These are phyloP conservation scores for Xylariaceae sp. DNA, from an alignment of 2,329 filamentous ascomycete genomes.

Conservation along the genomic window DNA sequence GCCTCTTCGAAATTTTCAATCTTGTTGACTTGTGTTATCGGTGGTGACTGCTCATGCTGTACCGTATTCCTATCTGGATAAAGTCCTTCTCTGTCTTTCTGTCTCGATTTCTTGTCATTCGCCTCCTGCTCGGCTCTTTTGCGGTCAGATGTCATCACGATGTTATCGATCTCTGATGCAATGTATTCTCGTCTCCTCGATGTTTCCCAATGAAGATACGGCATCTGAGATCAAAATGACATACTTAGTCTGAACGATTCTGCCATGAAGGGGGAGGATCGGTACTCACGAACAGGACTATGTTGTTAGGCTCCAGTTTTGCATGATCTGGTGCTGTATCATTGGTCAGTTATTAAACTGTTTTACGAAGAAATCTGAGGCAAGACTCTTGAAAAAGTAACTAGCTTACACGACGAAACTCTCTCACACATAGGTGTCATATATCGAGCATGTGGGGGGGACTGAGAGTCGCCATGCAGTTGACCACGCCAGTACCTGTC, in stretches of 20 bases:
- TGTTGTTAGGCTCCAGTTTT: conserved; percentile 13
- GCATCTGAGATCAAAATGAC: conserved; percentile 28
- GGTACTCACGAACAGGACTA: conserved; percentile 24
- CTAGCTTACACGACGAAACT: conserved; percentile 23
- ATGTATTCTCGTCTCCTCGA: conserved; percentile 31
- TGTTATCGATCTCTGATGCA: conserved; percentile 24
- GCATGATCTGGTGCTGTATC: conserved; percentile 5
- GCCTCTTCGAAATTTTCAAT: background rate
- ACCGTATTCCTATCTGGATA: background rate
- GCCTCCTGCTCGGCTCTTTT: background rate
- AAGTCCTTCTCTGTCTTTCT: background rate
- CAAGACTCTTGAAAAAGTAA: background rate
- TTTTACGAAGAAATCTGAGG: no score
- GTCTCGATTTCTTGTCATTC: background rate
- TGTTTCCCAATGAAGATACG: conserved; percentile 41
- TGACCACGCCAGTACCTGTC: conserved; percentile 35
- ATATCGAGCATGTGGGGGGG: conserved; percentile 33
- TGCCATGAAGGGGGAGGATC: background rate
- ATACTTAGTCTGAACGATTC: background rate
- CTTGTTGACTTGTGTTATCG: background rate
- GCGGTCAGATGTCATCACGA: background rate
- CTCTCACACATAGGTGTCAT: conserved; percentile 33
- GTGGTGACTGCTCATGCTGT: background rate
- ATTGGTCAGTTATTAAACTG: background rate
- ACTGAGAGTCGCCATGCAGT: conserved; percentile 23